Evolutionary conservation across 306 rosid species (phyloP).

Genomic region (Cyamopsis tetragonoloba): DNA sequence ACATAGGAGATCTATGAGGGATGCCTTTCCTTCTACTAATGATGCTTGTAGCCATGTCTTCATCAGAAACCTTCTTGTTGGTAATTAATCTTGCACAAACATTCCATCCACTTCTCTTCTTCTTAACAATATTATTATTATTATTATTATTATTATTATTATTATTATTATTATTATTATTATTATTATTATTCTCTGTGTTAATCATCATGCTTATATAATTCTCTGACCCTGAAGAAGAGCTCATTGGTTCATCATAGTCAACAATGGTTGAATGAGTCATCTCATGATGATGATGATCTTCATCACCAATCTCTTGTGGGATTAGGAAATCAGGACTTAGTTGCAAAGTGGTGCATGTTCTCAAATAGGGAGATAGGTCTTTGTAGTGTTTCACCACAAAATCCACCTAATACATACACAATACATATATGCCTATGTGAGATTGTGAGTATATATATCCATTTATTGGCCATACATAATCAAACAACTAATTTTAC

Average conservation of each 20-base stretch:
- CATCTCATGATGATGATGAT: no score
- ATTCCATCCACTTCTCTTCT: constrained; percentile 20
- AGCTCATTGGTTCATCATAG: constrained; percentile 1
- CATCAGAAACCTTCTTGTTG: background rate
- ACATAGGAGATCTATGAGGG: constrained; percentile 21
- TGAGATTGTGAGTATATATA: no score
- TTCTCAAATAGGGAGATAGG: constrained; percentile 17
- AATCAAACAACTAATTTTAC: no score
- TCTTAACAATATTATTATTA: no score
- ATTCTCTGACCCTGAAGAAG: constrained; percentile 17
- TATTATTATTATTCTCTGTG: no score
- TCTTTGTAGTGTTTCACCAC: constrained; percentile 17
- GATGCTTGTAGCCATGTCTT: constrained; percentile 5
- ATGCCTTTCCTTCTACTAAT: constrained; percentile 17
- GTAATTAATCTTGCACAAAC: constrained; percentile 2
- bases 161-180: no score
- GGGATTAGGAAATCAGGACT: constrained; percentile 1
- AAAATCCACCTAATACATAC: constrained; percentile 11
- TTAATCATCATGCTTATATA: background rate
- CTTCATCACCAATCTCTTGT: constrained; percentile 12
- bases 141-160: no score
- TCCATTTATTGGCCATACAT: background rate
- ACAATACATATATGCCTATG: no score
- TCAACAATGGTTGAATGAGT: constrained; percentile 7
- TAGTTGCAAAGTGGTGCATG: constrained; percentile 11